Base-by-base conservation (phyloP, 1,284 basidiomycete species). In the Tylopilus sp. region DNA sequence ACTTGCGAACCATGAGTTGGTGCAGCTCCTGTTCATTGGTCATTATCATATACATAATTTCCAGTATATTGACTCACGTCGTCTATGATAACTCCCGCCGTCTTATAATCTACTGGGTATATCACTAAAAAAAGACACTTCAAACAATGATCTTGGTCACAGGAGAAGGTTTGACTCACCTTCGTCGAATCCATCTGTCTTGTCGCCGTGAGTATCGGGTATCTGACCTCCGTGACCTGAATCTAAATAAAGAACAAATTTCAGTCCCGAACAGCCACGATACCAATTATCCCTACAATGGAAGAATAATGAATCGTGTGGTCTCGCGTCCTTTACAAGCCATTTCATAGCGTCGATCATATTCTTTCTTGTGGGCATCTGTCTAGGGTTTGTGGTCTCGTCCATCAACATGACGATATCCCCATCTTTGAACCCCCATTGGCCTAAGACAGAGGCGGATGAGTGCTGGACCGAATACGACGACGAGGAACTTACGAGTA, bases 221-320 rank as follows among this genome's bases (percentile, higher is more conserved):
- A 84, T 82, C 68, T 92, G 91, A 11, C 89, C 90, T 13, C 92
- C 93, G 62, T 94, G 92, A 4, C 92, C 92, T 1, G 90, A 89
- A 68, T 86, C 85, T 87, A 54, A 24, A 47, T 4, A 14, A 33
- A 44, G 11, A 40, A 36, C 17, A 37, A 28, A 40, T 44, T 40
- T n/a, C 15, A 25, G 2, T 7, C 15, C 15, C 15, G 29, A 35
- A 14, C 37, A 37, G 40, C 46, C 37, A 40, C 43, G 19, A 22
- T 19, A 7, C 3, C 1, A 5, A 24, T 29, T 24, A 24, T 35
- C 19, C 83, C 50, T 65, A 87, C 87, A 95, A 63, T 95, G 92
- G 70, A 95, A 88, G 71, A 95, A 92, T 11, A 96, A 72, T 2
- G 92, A 86, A 69, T 95, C 94, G 59, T 95, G 80, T 5, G 81